These are phyloP conservation scores for Dacryopinax primogenitus DNA, from an alignment of 768 basidiomycete genomes.

Conservation along the genomic window DNA sequence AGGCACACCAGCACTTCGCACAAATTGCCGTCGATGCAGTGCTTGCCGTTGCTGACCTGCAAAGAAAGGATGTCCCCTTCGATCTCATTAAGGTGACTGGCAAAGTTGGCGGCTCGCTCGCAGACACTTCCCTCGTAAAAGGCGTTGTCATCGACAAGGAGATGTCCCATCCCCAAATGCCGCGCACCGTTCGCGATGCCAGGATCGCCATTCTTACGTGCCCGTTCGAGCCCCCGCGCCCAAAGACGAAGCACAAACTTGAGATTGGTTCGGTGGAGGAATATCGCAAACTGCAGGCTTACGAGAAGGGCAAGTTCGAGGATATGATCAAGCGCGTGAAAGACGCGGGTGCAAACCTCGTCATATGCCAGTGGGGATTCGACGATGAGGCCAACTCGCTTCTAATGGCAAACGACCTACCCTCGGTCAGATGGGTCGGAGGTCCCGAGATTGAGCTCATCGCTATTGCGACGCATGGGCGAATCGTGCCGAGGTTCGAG, in stretches of 20 bases:
- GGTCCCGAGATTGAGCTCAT: slow-evolving; percentile 99
- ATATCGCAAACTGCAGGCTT: slow-evolving; percentile 84
- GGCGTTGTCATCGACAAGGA: slow-evolving; percentile 99
- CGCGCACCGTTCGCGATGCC: slow-evolving; percentile 72
- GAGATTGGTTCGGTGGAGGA: slow-evolving; percentile 96
- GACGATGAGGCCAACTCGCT: slow-evolving; percentile 98
- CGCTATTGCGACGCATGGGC: slow-evolving; percentile 94
- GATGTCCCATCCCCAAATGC: slow-evolving; percentile 99
- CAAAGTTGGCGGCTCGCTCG: slow-evolving; percentile 93
- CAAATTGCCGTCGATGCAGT: slow-evolving; percentile 98
- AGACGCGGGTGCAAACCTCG: slow-evolving; percentile 91
- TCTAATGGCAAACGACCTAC: slow-evolving; percentile 93
- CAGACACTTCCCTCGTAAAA: slow-evolving; percentile 87
- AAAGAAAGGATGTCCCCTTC: slow-evolving; percentile 88
- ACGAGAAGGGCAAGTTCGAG: slow-evolving; percentile 91
- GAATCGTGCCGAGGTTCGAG: slow-evolving; percentile 96
- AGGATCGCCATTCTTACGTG: slow-evolving; percentile 94
- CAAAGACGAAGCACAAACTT: slow-evolving; percentile 98
- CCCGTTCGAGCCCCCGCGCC: slow-evolving; percentile 96
- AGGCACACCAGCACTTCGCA: slow-evolving; percentile 89
- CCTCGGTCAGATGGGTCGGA: slow-evolving; percentile 97
- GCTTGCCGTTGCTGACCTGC: slow-evolving; percentile 83
- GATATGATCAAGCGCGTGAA: slow-evolving; percentile 97
- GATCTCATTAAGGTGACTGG: slow-evolving; percentile 99
- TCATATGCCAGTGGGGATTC: slow-evolving; percentile 99